Conservation (phyloP, 2,329 filamentous ascomycete genomes). For the Cladosporium velox region DNA sequence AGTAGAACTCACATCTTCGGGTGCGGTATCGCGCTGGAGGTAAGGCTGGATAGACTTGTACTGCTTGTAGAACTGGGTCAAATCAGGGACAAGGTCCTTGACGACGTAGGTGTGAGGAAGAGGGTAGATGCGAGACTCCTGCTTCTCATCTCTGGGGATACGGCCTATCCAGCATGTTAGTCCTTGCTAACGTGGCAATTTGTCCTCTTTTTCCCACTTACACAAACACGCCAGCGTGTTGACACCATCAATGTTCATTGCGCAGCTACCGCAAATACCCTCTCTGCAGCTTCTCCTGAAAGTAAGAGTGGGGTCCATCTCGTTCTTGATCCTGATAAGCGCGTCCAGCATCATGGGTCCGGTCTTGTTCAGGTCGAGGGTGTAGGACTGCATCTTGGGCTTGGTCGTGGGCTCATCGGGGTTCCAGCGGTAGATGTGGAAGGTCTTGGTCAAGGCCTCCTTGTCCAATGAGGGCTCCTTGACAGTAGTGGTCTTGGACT, state of each 20-base stretch:
- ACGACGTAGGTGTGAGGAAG: constrained; percentile 98
- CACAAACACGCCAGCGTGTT: constrained; percentile 98
- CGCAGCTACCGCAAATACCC: constrained; percentile 97
- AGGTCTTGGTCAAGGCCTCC: constrained; percentile 76
- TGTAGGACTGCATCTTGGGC: constrained; percentile 93
- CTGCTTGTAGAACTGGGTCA: constrained; percentile 99
- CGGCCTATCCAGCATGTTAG: constrained; percentile 63
- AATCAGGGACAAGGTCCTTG: constrained; percentile 96
- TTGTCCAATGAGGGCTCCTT: constrained; percentile 61
- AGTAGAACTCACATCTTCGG: constrained; percentile 69
- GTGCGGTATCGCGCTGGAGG: constrained; percentile 83
- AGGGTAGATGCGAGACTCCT: constrained; percentile 93
- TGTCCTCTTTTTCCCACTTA: constrained; percentile 10
- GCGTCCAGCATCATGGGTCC: constrained; percentile 98
- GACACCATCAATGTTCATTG: constrained; percentile 99
- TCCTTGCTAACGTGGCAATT: neutral
- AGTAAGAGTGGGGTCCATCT: constrained; percentile 92
- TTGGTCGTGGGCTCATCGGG: constrained; percentile 90
- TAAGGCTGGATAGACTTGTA: constrained; percentile 99
- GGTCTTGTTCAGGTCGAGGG: constrained; percentile 96
- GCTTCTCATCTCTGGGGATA: constrained; percentile 78
- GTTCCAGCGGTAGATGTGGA: constrained; percentile 99
- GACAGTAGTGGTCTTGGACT: constrained; percentile 60
- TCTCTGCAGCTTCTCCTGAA: constrained; percentile 96
- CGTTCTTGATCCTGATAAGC: constrained; percentile 97